phyloP scores from a whole-genome alignment of 208 protist species.

The Trypanosoma brucei region DNA sequence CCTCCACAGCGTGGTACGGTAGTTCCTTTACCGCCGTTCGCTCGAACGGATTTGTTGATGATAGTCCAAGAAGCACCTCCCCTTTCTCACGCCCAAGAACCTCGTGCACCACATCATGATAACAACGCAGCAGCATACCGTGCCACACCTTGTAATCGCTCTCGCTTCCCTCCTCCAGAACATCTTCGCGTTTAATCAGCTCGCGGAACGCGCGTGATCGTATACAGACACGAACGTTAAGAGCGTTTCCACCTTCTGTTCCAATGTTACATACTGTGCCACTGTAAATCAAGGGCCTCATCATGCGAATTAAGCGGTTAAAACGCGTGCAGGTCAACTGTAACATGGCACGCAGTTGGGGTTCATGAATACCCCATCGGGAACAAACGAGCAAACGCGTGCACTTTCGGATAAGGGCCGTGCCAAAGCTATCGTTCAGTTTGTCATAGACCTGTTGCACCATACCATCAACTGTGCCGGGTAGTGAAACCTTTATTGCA shows the following conservation, averaged over 20 bases:
- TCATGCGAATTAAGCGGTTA: slow-evolving; percentile 65
- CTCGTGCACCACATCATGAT: slow-evolving; percentile 38
- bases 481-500: slow-evolving; percentile 39
- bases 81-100: slow-evolving; percentile 15
- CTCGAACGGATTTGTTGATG: slow-evolving; percentile 29
- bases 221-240: slow-evolving; percentile 37
- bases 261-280: slow-evolving; percentile 7
- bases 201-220: slow-evolving; percentile 37
- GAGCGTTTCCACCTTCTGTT: slow-evolving; percentile 31
- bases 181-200: slow-evolving; percentile 28
- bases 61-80: slow-evolving; percentile 7
- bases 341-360: slow-evolving; percentile 56
- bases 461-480: slow-evolving; percentile 46
- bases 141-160: slow-evolving; percentile 63
- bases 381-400: slow-evolving; percentile 49
- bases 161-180: slow-evolving; percentile 18
- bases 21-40: slow-evolving; percentile 72
- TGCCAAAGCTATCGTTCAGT: slow-evolving; percentile 38
- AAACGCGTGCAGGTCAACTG: slow-evolving; percentile 39
- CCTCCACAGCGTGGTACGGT: slow-evolving; percentile 39
- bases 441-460: slow-evolving; percentile 42
- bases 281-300: slow-evolving; percentile 50
- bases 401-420: slow-evolving; percentile 32
- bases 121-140: slow-evolving; percentile 40
- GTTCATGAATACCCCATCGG: slow-evolving; percentile 61